Evolutionary conservation across 495 filamentous ascomycete genomes (phyloP).

Genomic region (Hyaloscypha bicolor): DNA sequence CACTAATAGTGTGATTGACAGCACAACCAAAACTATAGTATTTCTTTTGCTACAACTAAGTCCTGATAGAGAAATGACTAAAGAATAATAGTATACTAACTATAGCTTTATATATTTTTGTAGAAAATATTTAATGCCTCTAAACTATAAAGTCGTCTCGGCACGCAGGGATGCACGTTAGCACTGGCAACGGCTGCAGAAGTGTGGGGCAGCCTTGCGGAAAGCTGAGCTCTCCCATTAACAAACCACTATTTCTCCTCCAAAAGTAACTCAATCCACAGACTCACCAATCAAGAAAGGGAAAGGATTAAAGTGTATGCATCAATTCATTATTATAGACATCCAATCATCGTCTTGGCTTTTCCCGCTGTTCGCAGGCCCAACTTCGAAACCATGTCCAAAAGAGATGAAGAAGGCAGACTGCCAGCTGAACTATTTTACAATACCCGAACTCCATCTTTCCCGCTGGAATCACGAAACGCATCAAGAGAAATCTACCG

Average conservation of each 20-base stretch:
- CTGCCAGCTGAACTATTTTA: neutral
- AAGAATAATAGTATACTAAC: too few species aligned
- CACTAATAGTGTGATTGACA: too few species aligned
- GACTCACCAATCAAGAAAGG: neutral
- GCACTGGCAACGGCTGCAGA: neutral
- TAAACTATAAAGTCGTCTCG: too few species aligned
- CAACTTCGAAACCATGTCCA: neutral
- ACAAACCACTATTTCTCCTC: too few species aligned
- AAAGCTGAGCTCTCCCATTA: too few species aligned
- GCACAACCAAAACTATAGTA: too few species aligned
- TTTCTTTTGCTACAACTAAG: too few species aligned
- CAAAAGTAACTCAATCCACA: neutral
- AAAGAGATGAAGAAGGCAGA: neutral
- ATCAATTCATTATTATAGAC: neutral
- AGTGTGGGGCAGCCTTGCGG: too few species aligned
- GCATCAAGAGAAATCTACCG: constrained; percentile 46
- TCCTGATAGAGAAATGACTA: too few species aligned
- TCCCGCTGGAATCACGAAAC: neutral
- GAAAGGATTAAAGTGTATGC: neutral
- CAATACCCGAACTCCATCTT: neutral
- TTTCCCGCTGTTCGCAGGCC: neutral
- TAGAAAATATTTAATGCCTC: too few species aligned
- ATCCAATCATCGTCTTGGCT: neutral
- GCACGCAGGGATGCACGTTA: too few species aligned
- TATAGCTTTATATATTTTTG: too few species aligned